A percentile compares a stretch with the other conserved stretches of the same genome.
Evolutionary conservation across 2,329 filamentous ascomycete genomes (phyloP).

Genomic region (Sporothrix inflata): DNA sequence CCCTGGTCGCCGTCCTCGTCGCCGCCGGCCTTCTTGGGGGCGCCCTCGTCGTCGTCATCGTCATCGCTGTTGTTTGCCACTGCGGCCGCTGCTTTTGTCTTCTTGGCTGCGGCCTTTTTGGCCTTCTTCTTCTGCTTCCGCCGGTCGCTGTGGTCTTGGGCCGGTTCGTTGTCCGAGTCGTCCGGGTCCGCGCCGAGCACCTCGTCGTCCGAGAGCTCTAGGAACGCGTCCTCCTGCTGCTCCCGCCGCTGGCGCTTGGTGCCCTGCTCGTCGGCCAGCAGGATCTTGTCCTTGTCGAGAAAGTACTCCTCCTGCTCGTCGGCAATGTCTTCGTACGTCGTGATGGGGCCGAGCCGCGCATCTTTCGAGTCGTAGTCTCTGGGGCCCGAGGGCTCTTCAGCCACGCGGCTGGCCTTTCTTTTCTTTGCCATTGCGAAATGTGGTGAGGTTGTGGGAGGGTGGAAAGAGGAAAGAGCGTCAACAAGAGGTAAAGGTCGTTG

Average conservation of each 20-base stretch:
- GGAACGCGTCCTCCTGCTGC: constrained; percentile 59
- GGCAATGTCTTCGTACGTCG: constrained; percentile 79
- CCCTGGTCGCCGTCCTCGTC: constrained; percentile 63
- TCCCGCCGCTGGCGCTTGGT: constrained; percentile 75
- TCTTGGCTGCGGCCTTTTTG: constrained; percentile 38
- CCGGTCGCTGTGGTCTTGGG: constrained; percentile 30
- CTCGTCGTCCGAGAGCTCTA: constrained; percentile 67
- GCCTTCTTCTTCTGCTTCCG: constrained; percentile 36
- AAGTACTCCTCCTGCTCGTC: constrained; percentile 96
- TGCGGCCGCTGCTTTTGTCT: constrained; percentile 38
- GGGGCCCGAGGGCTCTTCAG: constrained; percentile 52
- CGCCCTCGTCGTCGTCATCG: constrained; percentile 59
- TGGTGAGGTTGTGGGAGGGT: neutral
- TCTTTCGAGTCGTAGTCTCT: constrained; percentile 60
- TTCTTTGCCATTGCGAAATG: constrained; percentile 60
- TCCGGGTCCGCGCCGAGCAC: constrained; percentile 44
- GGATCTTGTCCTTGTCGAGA: constrained; percentile 79
- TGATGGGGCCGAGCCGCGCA: constrained; percentile 62
- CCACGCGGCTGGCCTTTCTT: constrained; percentile 67
- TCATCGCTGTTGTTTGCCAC: constrained; percentile 46
- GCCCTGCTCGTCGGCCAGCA: constrained; percentile 79
- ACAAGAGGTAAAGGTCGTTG: neutral
- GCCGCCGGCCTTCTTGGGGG: constrained; percentile 58
- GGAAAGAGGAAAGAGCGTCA: neutral
- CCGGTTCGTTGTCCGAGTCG: constrained; percentile 35